Evolutionary conservation across 352 stramenopile genomes (phyloP), one percentile per base, ranked within the genome.

Genomic region (Aphanomyces stellatus): DNA sequence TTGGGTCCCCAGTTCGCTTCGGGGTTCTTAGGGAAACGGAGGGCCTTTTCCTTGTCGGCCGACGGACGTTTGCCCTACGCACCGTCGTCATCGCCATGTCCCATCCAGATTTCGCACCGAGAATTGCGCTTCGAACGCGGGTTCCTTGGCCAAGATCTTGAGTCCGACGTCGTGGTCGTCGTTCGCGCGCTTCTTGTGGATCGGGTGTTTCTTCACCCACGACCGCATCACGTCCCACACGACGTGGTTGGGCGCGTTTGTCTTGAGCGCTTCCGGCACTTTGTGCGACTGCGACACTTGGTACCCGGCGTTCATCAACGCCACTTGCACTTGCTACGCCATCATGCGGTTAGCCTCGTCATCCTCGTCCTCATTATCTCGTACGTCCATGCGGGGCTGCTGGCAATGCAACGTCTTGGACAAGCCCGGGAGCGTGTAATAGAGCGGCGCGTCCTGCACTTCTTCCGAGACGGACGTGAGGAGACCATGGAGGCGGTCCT

Each of bases 161-260:
- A 75, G 77, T 63, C 88, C 81, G 3, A 90, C 69, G 72, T 73
- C 57, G 25, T 84, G 84, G 65, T 94, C 80, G 61, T 93, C 73
- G 27, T 77, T 72, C 81, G 22, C 84, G 85, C 70, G 63, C 51
- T 96, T 96, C 73, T 92, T 92, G 69, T 88, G 88, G 25, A 98
- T 72, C 24, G 95, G 96, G 80, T 98, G 81, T 61, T 97, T 87
- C 73, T 97, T 96, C 13, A 96, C 93, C 93, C 94, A 99, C 67
- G 84, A 93, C 69, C 96, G 81, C 79, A 99, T 92, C 62, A 99
- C 92, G 76, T 99, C 97, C 95, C 96, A 99, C 53, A 99, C 80
- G 6, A 99, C 89, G 62, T 96, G 76, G 74, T 96, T 97, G 3
- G 97, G 97, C 22, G 97, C 97, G 74, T 97, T 94, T 1, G 97